phyloP scores from a whole-genome alignment of 768 basidiomycete genomes.

The Termitomyces titanicus region DNA sequence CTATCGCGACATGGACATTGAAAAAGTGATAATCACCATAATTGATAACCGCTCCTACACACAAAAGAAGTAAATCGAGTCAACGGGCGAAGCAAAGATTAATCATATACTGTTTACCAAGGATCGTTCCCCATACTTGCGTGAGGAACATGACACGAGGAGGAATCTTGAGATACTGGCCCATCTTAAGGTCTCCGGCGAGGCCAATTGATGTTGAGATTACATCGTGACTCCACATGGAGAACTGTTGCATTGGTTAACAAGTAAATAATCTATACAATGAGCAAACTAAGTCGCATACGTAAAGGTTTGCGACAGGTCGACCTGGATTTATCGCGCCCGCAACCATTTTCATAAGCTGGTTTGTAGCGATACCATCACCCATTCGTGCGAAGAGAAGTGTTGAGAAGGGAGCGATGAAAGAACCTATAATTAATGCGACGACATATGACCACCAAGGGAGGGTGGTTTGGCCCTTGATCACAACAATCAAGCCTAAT shows the following conservation, averaged over 20 bases:
- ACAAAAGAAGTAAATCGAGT: neutral
- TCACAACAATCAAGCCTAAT: constrained; percentile 49
- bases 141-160: constrained; percentile 33
- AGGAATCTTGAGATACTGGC: constrained; percentile 46
- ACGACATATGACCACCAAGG: constrained; percentile 62
- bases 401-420: constrained; percentile 51
- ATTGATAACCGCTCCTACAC: constrained; percentile 32
- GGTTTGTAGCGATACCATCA: constrained; percentile 55
- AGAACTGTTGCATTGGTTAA: constrained; percentile 37
- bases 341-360: constrained; percentile 65
- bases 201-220: constrained; percentile 50
- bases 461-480: constrained; percentile 58
- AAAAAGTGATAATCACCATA: constrained; percentile 24
- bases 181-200: constrained; percentile 66
- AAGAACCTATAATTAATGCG: constrained; percentile 48
- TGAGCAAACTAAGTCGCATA: constrained; percentile 20
- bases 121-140: constrained; percentile 63
- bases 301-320: constrained; percentile 69
- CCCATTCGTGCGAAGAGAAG: constrained; percentile 57
- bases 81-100: neutral
- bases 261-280: neutral
- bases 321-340: constrained; percentile 58
- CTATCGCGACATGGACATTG: neutral
- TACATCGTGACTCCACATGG: constrained; percentile 67
- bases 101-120: constrained; percentile 30